Base-by-base conservation (phyloP, 1,139 yeast genomes). In the Starmera stellimalicola region DNA sequence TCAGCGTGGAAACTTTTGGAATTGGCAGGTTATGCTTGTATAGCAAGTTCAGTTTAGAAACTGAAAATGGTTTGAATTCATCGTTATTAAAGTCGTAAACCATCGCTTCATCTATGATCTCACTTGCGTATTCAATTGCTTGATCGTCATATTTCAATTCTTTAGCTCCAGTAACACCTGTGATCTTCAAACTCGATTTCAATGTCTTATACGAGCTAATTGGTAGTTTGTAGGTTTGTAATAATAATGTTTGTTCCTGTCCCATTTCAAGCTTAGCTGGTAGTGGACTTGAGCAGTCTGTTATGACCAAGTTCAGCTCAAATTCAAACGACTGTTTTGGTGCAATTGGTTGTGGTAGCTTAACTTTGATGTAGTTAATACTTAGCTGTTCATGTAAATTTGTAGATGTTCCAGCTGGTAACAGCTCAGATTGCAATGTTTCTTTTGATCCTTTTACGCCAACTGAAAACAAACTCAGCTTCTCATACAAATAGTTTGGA, bases 11-110 rank as follows among this genome's bases (percentile, higher is more conserved):
- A 10, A 76, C 82, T 42, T 69, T 69, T 11, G 75, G 60, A 41
- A 87, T 52, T 9, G 97, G 94, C 30, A 62, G 53, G 47, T 80
- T 77, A 55, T 74, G 84, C 36, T 71, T 74, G 57, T 71, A 88
- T 33, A 74, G 59, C 28, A 87, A 56, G 2, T 72, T 69, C 52
- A 79, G 55, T 12, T 74, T 70, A 16, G 60, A 50, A 26, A 62
- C 45, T 1, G 73, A 53, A 44, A 63, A 70, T 2, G 88, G 70
- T n/a, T 51, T 55, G 20, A 73, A 52, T 22, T n/a, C 11, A 32
- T 59, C 46, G 23, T 51, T 41, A 40, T 62, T 63, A 3, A 91
- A 84, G 1, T 85, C 87, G 47, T 72, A 80, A 4, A 60, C 61
- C 34, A 79, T 54, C 6, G 66, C 47, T 27, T 57, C 54, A 33